phyloP scores from a whole-genome alignment of 2,329 filamentous ascomycete species.

The Aureobasidium uvarum region DNA sequence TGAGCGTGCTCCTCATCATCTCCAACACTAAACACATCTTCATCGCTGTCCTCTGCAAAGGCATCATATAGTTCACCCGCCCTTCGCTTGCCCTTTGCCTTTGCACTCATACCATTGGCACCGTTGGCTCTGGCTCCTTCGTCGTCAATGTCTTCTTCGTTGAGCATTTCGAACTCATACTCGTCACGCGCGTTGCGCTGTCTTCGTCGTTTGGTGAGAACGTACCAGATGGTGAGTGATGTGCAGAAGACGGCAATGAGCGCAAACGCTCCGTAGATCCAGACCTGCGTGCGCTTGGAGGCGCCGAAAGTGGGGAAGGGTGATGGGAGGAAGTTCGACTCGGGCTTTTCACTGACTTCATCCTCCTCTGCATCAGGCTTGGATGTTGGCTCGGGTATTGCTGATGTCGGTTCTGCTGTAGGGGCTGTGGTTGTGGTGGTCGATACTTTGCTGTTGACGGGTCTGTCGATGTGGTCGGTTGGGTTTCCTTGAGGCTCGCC shows the following conservation, averaged over 20 bases:
- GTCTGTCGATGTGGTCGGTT: constrained; percentile 51
- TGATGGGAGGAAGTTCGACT: constrained; percentile 68
- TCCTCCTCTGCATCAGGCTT: constrained; percentile 32
- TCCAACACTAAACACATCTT: constrained; percentile 41
- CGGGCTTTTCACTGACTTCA: constrained; percentile 34
- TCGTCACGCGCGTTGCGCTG: constrained; percentile 71
- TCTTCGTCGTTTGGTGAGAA: constrained; percentile 64
- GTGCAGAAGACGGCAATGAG: constrained; percentile 82
- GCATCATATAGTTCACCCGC: constrained; percentile 96
- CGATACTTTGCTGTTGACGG: constrained; percentile 56
- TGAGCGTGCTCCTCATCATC: constrained; percentile 45
- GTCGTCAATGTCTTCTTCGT: constrained; percentile 66
- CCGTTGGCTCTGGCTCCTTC: constrained; percentile 45
- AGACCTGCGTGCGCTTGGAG: constrained; percentile 80
- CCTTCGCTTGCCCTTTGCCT: constrained; percentile 52
- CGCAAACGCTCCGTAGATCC: constrained; percentile 87
- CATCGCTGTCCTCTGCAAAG: constrained; percentile 89
- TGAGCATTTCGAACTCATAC: constrained; percentile 93
- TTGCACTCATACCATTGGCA: constrained; percentile 39
- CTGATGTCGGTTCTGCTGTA: constrained; percentile 29
- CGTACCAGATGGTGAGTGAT: constrained; percentile 78
- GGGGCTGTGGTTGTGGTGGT: constrained; percentile 31
- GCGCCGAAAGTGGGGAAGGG: constrained; percentile 89
- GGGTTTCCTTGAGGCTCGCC: constrained; percentile 47
- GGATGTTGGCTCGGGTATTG: constrained; percentile 27